These are phyloP conservation scores for Phoma sp. DNA, from an alignment of 2,329 filamentous ascomycete species.

Conservation along the genomic window DNA sequence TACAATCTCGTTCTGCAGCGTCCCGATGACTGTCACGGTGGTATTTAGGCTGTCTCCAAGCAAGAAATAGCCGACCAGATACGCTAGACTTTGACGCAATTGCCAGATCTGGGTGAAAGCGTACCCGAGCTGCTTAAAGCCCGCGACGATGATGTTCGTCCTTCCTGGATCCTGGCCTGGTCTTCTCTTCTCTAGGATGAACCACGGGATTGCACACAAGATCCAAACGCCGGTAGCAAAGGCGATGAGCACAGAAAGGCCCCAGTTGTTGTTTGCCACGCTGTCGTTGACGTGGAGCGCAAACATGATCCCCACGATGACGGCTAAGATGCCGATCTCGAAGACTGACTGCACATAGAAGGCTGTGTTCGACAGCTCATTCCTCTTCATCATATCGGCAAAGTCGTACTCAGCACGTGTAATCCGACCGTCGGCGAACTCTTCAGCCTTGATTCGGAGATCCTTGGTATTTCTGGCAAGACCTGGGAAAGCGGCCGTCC, in stretches of 20 bases:
- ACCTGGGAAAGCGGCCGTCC: constrained; percentile 67
- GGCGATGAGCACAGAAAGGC: constrained; percentile 67
- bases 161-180: constrained; percentile 62
- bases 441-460: constrained; percentile 59
- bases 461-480: constrained; percentile 61
- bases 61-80: constrained; percentile 68
- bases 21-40: constrained; percentile 70
- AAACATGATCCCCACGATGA: constrained; percentile 54
- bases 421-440: constrained; percentile 56
- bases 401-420: constrained; percentile 64
- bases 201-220: constrained; percentile 69
- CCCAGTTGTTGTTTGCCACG: constrained; percentile 68
- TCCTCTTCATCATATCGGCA: constrained; percentile 60
- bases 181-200: constrained; percentile 67
- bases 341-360: constrained; percentile 69
- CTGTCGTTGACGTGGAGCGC: constrained; percentile 65
- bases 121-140: constrained; percentile 64
- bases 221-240: constrained; percentile 70
- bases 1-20: constrained; percentile 69
- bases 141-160: constrained; percentile 61
- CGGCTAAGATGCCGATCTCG: constrained; percentile 57
- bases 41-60: constrained; percentile 74
- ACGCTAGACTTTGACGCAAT: constrained; percentile 69
- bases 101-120: constrained; percentile 67
- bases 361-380: constrained; percentile 66